Evolutionary conservation across 345 rosid species (phyloP).

Genomic region (Ricinus communis): DNA sequence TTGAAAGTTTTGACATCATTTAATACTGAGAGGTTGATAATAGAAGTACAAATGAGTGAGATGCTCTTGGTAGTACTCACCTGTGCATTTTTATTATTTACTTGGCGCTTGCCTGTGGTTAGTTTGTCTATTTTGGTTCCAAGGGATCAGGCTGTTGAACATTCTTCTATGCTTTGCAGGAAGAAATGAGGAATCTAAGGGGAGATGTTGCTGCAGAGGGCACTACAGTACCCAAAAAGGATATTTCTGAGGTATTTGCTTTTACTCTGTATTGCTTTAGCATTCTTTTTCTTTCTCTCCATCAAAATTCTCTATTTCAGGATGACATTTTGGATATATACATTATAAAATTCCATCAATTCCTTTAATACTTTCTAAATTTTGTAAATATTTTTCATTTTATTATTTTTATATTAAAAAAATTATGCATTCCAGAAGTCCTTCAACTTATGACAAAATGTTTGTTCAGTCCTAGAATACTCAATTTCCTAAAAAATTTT

Average conservation of each 20-base stretch:
- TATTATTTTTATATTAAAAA: background rate
- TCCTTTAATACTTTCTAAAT: background rate
- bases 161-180: slow-evolving; percentile 39
- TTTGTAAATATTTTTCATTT: background rate
- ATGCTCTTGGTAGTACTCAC: background rate
- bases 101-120: background rate
- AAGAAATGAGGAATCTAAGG: slow-evolving; percentile 36
- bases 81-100: too few relatives aligned
- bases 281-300: background rate
- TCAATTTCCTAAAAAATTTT: background rate
- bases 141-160: background rate
- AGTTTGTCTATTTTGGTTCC: background rate
- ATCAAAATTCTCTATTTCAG: background rate
- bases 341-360: background rate
- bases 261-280: slow-evolving; percentile 1
- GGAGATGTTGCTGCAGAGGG: slow-evolving; percentile 29
- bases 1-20: background rate
- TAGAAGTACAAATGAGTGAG: background rate
- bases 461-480: background rate
- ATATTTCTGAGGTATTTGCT: slow-evolving; percentile 58
- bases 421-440: background rate
- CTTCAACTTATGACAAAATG: background rate
- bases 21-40: background rate
- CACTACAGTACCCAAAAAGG: slow-evolving; percentile 24
- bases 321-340: background rate